Evolutionary conservation across 2,329 filamentous ascomycete genomes (phyloP).

Genomic region (Aspergillus glaucus): DNA sequence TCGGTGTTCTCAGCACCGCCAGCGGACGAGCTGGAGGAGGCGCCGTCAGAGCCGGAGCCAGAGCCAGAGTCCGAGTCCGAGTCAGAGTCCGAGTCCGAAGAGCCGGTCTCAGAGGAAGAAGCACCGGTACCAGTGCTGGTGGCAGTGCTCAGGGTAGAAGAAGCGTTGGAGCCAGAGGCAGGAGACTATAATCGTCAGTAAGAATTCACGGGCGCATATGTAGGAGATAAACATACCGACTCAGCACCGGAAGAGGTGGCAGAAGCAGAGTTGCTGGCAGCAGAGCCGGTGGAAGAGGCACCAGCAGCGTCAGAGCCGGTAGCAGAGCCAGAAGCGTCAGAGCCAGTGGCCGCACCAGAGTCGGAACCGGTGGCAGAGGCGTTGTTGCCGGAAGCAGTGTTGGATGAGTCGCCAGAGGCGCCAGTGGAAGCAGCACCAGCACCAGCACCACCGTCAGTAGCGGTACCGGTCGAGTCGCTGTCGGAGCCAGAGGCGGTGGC

Average conservation of each 20-base stretch:
- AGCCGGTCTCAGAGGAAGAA: conserved; percentile 4
- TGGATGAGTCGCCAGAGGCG: conserved; percentile 5
- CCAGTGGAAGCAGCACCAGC: conserved; percentile 12
- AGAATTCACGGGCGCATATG: too few relatives aligned
- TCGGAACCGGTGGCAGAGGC: conserved; percentile 5
- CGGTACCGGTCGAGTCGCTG: conserved; percentile 8
- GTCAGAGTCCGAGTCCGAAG: conserved; percentile 4
- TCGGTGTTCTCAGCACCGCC: background rate
- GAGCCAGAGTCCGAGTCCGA: background rate
- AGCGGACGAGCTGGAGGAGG: conserved; percentile 6
- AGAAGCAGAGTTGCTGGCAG: conserved; percentile 1
- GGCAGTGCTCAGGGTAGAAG: background rate
- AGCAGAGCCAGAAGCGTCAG: conserved; percentile 2
- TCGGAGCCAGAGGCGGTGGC: conserved; percentile 4
- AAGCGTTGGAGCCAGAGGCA: conserved; percentile 7
- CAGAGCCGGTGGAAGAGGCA: conserved; percentile 4
- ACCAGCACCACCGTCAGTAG: conserved; percentile 9
- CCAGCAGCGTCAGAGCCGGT: background rate
- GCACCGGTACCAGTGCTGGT: conserved; percentile 3
- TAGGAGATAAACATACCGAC: background rate
- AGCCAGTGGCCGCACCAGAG: conserved; percentile 3
- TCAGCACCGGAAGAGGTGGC: background rate
- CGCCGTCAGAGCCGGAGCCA: conserved; percentile 11
- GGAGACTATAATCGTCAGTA: background rate
- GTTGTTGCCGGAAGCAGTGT: background rate